Evolutionary conservation across 108 stramenopile species (phyloP), one percentile per base, ranked within the genome.

Genomic region (Nitzschia sp.): DNA sequence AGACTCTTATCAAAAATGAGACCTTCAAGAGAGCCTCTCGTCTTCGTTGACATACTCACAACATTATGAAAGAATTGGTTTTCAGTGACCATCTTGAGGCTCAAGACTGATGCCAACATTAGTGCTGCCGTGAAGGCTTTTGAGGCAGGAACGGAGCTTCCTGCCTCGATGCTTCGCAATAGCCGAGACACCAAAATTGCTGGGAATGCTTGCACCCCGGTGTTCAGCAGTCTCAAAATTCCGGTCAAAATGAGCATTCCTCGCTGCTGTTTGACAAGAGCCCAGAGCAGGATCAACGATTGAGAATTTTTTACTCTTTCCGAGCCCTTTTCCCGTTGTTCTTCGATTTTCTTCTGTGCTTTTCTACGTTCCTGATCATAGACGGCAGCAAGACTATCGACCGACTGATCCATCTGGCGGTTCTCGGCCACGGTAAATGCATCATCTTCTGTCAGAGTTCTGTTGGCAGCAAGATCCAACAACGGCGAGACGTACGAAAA

Each of bases 61-160:
- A 91, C 77, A 46, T 77, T 68, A 75, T 95, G 90, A 72, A 95
- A 97, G 70, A 90, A 95, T 65, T 84, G 82, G 62, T 95, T 97
- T 68, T 97, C 96, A 9, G 92, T 75, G 19, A 93, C 64, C 82
- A 90, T 95, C 80, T 97, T 97, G 26, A 83, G 21, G 25, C 54
- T 66, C 51, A 92, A 54, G 4, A 92, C 85, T 19, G 58, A 36
- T 9, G 89, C 77, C 27, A 89, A 53, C 26, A 64, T 25, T 5
- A 82, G 19, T 1, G 85, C 86, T 13, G 88, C 77, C 19, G 29
- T 31, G 33, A 92, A 11, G 36, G 88, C 82, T 47, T 82, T 61
- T 8, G 64, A 59, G 17, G 76, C 38, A 13, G 66, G 77, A 25
- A 67, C 13, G 3, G 79, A 23, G 25, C 60, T 53, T 15, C 91